A percentile compares a stretch with the other conserved stretches of the same genome.
Conservation (phyloP, 257 asterid genomes). For the Ilex asprella region DNA sequence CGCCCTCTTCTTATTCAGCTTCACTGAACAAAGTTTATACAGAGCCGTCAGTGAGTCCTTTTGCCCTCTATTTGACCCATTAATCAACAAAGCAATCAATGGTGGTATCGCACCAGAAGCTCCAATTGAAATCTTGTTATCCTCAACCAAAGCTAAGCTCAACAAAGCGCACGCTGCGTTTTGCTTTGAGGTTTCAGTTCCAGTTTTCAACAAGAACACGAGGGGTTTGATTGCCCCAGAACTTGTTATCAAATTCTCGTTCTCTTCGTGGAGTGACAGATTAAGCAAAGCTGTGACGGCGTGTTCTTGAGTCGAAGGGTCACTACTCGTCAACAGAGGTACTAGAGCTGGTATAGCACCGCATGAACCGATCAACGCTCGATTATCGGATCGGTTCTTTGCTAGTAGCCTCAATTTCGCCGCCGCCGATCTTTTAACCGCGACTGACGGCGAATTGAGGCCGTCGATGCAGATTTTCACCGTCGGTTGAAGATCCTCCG, state of each 20-base stretch:
- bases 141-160: constrained; percentile 77
- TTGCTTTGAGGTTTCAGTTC: constrained; percentile 81
- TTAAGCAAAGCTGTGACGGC: constrained; percentile 82
- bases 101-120: constrained; percentile 93
- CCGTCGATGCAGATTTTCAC: constrained; percentile 78
- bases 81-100: constrained; percentile 55
- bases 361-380: constrained; percentile 80
- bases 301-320: constrained; percentile 79
- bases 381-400: constrained; percentile 77
- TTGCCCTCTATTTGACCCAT: constrained; percentile 75
- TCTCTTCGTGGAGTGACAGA: constrained; percentile 72
- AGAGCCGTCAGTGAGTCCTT: constrained; percentile 87
- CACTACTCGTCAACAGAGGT: constrained; percentile 74
- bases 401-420: constrained; percentile 75
- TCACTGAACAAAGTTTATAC: constrained; percentile 66
- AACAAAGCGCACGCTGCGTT: constrained; percentile 88
- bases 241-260: constrained; percentile 44
- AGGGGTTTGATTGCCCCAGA: constrained; percentile 70
- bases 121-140: constrained; percentile 72
- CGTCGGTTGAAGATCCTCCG: constrained; percentile 88
- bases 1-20: constrained; percentile 83
- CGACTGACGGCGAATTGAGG: constrained; percentile 51
- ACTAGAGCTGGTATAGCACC: constrained; percentile 76
- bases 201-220: constrained; percentile 73
- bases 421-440: constrained; percentile 78